Conservation (phyloP, 495 filamentous ascomycete genomes). For the Aspergillus mulundensis region DNA sequence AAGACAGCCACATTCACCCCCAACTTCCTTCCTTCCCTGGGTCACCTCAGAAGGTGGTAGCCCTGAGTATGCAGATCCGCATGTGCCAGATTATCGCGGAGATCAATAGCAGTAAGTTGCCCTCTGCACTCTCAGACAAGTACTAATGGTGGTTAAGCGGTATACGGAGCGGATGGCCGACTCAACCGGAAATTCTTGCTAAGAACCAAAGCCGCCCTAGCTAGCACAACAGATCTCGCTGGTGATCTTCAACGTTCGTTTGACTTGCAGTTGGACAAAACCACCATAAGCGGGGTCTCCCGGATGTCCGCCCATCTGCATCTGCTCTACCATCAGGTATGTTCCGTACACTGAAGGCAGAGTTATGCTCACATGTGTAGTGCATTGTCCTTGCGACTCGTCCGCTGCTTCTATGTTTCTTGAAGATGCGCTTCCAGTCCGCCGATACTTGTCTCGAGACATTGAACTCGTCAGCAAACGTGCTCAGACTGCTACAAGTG, state of each 20-base stretch:
- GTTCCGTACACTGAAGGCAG: not conserved
- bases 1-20: conserved; percentile 34
- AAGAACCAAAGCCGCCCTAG: conserved; percentile 37
- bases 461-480: conserved; percentile 28
- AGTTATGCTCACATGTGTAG: conserved; percentile 7
- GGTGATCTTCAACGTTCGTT: conserved; percentile 34
- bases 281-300: conserved; percentile 32
- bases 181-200: conserved; percentile 37
- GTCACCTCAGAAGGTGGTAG: conserved; percentile 30
- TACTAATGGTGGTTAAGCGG: conserved; percentile 25
- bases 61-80: conserved; percentile 39
- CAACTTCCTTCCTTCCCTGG: conserved; percentile 32
- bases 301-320: conserved; percentile 41
- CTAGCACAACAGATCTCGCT: conserved; percentile 34
- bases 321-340: conserved; percentile 41
- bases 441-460: conserved; percentile 21
- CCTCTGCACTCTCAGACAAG: not conserved
- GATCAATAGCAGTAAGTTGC: conserved; percentile 35
- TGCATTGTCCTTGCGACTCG: conserved; percentile 42
- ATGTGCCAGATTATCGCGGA: conserved; percentile 39
- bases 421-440: conserved; percentile 34
- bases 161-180: conserved; percentile 42
- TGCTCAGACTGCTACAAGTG: conserved; percentile 35
- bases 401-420: conserved; percentile 36
- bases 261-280: conserved; percentile 29